Percentiles rank a stretch among this genome's conserved stretches.
These are phyloP conservation scores for Skeletonema menzelii DNA, from an alignment of 108 stramenopile species.

Conservation along the genomic window DNA sequence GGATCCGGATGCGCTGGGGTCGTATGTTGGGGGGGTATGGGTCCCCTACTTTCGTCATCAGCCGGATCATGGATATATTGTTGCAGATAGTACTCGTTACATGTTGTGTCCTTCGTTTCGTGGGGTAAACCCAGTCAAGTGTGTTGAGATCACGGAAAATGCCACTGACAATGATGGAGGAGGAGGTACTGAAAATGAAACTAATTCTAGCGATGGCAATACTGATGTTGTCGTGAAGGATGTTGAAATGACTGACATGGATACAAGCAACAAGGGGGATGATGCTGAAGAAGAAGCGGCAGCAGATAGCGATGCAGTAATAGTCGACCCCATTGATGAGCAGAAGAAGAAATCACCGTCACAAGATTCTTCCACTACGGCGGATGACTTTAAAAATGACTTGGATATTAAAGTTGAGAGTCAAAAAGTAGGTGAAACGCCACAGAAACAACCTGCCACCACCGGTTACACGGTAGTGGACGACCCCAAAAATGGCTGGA, in stretches of 20 bases:
- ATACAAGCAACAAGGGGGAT: neutral
- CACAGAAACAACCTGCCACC: neutral
- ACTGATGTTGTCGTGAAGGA: neutral
- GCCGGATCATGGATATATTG: conserved; percentile 73
- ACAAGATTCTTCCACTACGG: neutral
- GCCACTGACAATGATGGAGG: conserved; percentile 8
- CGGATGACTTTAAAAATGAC: neutral
- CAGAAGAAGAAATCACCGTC: neutral
- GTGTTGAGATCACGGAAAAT: conserved; percentile 3
- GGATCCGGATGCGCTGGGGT: conserved; percentile 36
- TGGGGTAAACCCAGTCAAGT: conserved; percentile 14
- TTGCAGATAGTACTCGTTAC: conserved; percentile 81
- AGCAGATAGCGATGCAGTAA: neutral
- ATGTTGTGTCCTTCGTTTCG: conserved; percentile 66
- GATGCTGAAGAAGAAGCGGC: neutral
- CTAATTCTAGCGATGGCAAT: neutral
- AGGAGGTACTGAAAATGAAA: neutral
- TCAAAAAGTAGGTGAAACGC: neutral
- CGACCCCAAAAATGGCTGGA: conserved; percentile 77
- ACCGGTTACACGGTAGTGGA: conserved; percentile 31
- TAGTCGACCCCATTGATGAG: neutral
- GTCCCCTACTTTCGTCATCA: conserved; percentile 56
- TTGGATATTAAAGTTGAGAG: neutral
- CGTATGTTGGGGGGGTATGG: conserved; percentile 34
- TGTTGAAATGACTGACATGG: neutral